Evolutionary conservation across 495 filamentous ascomycete species (phyloP).

Genomic region (Aspergillus mulundensis): DNA sequence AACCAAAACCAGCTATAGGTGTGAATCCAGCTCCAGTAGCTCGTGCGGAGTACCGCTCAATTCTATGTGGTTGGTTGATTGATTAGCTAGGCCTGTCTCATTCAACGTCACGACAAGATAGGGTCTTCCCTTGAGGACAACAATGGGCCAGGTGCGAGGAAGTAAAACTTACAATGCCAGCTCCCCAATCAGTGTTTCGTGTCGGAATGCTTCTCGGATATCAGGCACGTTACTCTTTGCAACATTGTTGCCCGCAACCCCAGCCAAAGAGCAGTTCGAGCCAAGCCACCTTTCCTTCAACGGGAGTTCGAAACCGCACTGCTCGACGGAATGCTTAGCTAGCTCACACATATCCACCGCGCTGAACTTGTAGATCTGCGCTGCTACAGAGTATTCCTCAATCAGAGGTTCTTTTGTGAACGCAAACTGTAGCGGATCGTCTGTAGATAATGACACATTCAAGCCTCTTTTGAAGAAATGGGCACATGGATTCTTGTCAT

Average conservation of each 20-base stretch:
- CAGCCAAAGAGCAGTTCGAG: slow-evolving; percentile 63
- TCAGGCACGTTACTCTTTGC: slow-evolving; percentile 95
- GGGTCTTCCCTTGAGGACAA: background rate
- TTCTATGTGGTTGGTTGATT: slow-evolving; percentile 20
- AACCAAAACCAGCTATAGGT: background rate
- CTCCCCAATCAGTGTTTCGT: slow-evolving; percentile 79
- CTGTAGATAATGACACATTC: slow-evolving; percentile 93
- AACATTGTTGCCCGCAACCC: slow-evolving; percentile 79
- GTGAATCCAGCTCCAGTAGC: background rate
- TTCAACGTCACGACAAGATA: background rate
- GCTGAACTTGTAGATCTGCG: slow-evolving; percentile 96
- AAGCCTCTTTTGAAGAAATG: slow-evolving; percentile 91
- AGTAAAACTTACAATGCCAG: slow-evolving; percentile 63
- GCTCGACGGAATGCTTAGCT: slow-evolving; percentile 88
- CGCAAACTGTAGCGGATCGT: slow-evolving; percentile 96
- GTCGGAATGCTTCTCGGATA: slow-evolving; percentile 80
- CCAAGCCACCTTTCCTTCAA: slow-evolving; percentile 92
- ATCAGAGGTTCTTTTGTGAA: slow-evolving; percentile 98
- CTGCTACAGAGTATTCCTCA: slow-evolving; percentile 95
- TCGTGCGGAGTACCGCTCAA: slow-evolving; percentile 26
- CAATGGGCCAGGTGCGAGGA: background rate
- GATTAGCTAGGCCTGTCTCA: background rate
- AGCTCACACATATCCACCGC: slow-evolving; percentile 99
- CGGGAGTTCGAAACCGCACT: slow-evolving; percentile 87
- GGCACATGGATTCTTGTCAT: slow-evolving; percentile 93